Evolutionary conservation across 768 basidiomycete species (phyloP).

Genomic region (Suillus fuscotomentosus): DNA sequence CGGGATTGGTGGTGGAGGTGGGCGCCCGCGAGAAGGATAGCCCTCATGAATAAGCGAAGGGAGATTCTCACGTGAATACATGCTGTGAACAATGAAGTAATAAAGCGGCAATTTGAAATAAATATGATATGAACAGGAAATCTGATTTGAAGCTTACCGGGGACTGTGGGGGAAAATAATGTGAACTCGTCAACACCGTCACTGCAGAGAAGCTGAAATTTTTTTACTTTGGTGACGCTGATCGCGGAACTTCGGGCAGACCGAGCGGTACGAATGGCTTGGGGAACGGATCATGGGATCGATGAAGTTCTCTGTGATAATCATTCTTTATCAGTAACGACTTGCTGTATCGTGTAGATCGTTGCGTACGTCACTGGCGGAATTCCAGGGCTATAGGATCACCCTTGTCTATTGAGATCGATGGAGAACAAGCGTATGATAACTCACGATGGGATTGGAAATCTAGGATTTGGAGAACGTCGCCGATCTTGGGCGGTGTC

Average conservation of each 20-base stretch:
- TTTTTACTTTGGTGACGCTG: conserved; percentile 22
- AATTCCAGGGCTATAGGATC: conserved; percentile 10
- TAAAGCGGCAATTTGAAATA: conserved; percentile 11
- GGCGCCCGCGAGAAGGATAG: background rate
- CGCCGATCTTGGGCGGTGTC: conserved; percentile 12
- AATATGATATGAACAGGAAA: conserved; percentile 3
- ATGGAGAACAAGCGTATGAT: background rate
- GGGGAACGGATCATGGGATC: conserved; percentile 13
- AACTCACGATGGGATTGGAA: conserved; percentile 20
- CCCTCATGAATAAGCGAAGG: background rate
- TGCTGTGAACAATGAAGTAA: conserved; percentile 8
- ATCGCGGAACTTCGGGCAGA: conserved; percentile 14
- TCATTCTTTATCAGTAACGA: background rate
- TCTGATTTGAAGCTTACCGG: conserved; percentile 23
- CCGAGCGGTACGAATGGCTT: conserved; percentile 20
- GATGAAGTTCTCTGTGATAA: conserved; percentile 12
- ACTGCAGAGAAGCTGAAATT: conserved; percentile 1
- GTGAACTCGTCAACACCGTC: conserved; percentile 7
- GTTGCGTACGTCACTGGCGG: conserved; percentile 16
- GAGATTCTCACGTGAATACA: conserved; percentile 24
- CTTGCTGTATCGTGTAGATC: background rate
- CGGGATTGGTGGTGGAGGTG: background rate
- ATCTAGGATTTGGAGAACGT: conserved; percentile 13
- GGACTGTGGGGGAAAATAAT: conserved; percentile 12
- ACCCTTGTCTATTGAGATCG: conserved; percentile 3